Conservation (phyloP, 352 stramenopile species). For the Globisporangium emineosum region DNA sequence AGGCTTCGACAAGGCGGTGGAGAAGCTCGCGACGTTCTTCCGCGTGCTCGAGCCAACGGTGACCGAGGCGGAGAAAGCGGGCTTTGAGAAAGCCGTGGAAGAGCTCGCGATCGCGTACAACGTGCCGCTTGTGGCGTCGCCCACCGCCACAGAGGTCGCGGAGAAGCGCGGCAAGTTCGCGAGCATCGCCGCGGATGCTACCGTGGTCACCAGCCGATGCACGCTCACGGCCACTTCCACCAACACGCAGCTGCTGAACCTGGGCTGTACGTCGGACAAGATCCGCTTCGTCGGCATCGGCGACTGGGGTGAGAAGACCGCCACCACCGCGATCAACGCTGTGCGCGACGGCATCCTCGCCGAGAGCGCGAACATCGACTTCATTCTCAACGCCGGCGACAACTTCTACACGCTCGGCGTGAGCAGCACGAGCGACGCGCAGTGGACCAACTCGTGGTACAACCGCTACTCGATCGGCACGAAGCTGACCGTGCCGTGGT, state of each 20-base stretch:
- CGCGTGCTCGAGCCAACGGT: slow-evolving; percentile 10
- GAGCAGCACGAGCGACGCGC: slow-evolving; percentile 23
- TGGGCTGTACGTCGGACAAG: slow-evolving; percentile 20
- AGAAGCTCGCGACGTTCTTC: slow-evolving; percentile 18
- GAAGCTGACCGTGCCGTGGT: slow-evolving; percentile 38
- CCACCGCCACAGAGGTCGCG: slow-evolving; percentile 19
- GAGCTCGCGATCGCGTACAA: slow-evolving; percentile 29
- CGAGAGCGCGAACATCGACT: slow-evolving; percentile 26
- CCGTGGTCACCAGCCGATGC: slow-evolving; percentile 20
- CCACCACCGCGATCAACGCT: slow-evolving; percentile 23
- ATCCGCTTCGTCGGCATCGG: slow-evolving; percentile 35
- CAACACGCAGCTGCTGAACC: slow-evolving; percentile 13
- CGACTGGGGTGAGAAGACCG: slow-evolving; percentile 36
- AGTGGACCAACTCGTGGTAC: slow-evolving; percentile 33
- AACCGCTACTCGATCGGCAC: slow-evolving; percentile 34
- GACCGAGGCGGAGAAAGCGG: slow-evolving; percentile 8
- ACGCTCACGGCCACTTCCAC: slow-evolving; percentile 22
- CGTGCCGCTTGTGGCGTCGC: slow-evolving; percentile 23
- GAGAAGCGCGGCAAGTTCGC: slow-evolving; percentile 13
- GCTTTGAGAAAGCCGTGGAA: slow-evolving; percentile 24
- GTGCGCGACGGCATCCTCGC: slow-evolving; percentile 33
- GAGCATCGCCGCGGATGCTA: slow-evolving; percentile 4
- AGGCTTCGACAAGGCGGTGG: slow-evolving; percentile 15
- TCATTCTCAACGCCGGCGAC: slow-evolving; percentile 35
- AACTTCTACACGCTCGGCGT: slow-evolving; percentile 46